Evolutionary conservation across 306 rosid species (phyloP), one percentile per base, ranked within the genome.

Genomic region (Gleditsia sinensis): DNA sequence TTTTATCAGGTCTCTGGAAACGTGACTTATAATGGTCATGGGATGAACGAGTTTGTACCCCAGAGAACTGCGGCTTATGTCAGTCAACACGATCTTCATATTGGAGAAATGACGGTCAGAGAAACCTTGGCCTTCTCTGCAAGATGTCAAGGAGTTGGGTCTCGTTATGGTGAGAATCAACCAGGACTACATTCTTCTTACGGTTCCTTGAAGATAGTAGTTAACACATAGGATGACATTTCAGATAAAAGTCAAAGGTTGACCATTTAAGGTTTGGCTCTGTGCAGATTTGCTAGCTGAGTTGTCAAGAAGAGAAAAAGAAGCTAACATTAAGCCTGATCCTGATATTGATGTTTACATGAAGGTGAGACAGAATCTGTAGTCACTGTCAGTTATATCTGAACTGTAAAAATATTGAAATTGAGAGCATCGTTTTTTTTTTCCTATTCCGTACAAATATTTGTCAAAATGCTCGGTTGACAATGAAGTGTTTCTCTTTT

Each of bases 51-150:
- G 82, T 91, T 91, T 86, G 91, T 89, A 6, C 88, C 94, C 0
- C 90, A 89, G 66, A 87, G 91, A 80, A 89, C 97, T 37, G 81
- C 94, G 19, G 95, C 97, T 3, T 91, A 91, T 72, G 87, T 89
- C 17, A 82, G 88, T 75, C 97, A 91, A 80, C 30, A 87, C 79
- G 97, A 91, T 85, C 84, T 89, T 75, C 97, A 89, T 48, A 45
- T 86, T 24, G 91, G 90, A 67, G 90, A 87, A 67, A 72, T 91
- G 90, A 91, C 97, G 1, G 97, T 91, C 0, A 81, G 97, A 81
- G 95, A 91, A 86, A 91, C 97, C 39, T 69, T 91, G 83, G 87
- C 85, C 33, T 91, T 91, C 86, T 91, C 97, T 2, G 97, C 97
- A 56, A 89, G 89, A 80, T 87, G 91, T 48, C 97, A 91, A 87